Conservation (phyloP, 306 rosid species). For the Begonia peltatifolia region DNA sequence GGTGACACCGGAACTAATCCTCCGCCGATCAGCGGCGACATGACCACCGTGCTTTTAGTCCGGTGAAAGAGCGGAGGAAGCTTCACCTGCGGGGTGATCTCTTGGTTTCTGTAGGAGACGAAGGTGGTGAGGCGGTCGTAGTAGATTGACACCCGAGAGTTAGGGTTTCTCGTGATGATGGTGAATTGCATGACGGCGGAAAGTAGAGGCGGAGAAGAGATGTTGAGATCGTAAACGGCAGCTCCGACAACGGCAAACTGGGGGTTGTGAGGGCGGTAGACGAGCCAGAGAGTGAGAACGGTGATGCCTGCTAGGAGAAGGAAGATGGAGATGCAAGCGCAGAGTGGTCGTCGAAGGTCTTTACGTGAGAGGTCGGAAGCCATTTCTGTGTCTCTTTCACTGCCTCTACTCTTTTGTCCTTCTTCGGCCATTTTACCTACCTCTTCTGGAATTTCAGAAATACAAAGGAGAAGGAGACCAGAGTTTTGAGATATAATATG, state of each 20-base stretch:
- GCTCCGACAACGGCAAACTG: slow-evolving; percentile 42
- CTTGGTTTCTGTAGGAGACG: slow-evolving; percentile 43
- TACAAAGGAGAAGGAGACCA: background rate
- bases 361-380: background rate
- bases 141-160: slow-evolving; percentile 48
- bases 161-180: slow-evolving; percentile 54
- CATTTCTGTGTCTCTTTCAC: background rate
- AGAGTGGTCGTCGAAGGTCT: slow-evolving; percentile 3
- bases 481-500: background rate
- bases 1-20: slow-evolving; percentile 37
- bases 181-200: slow-evolving; percentile 64
- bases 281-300: slow-evolving; percentile 52
- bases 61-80: slow-evolving; percentile 41
- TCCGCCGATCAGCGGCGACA: background rate
- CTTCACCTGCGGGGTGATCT: slow-evolving; percentile 46
- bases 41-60: slow-evolving; percentile 41
- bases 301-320: slow-evolving; percentile 44
- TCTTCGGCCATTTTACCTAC: no score
- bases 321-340: slow-evolving; percentile 41
- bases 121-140: slow-evolving; percentile 44
- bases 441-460: background rate
- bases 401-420: background rate
- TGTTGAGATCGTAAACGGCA: slow-evolving; percentile 51
- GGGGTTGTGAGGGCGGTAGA: slow-evolving; percentile 67
- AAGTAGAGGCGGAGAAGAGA: slow-evolving; percentile 30